Evolutionary conservation across 2,329 filamentous ascomycete species (phyloP).

Genomic region (Colletotrichum salicis): DNA sequence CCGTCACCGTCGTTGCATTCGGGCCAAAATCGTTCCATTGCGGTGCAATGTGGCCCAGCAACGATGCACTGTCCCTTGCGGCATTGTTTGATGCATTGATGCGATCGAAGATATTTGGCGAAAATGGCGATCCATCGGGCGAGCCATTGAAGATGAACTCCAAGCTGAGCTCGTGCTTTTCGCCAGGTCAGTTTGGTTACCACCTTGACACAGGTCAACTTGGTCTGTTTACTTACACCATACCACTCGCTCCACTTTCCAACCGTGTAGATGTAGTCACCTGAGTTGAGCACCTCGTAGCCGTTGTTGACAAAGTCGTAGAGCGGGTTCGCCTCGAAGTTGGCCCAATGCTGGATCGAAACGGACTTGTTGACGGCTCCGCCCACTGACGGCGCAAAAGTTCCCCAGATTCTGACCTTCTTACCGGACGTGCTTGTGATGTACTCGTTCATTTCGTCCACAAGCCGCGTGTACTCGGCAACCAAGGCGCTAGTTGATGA

Average conservation of each 20-base stretch:
- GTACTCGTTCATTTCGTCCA: constrained; percentile 56
- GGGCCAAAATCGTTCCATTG: constrained; percentile 42
- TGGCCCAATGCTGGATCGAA: constrained; percentile 50
- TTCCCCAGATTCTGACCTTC: constrained; percentile 59
- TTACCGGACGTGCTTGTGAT: constrained; percentile 51
- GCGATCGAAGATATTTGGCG: constrained; percentile 40
- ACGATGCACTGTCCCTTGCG: constrained; percentile 21
- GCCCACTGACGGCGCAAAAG: constrained; percentile 39
- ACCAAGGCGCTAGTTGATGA: constrained; percentile 43
- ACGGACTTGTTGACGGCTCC: constrained; percentile 36
- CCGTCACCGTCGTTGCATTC: constrained; percentile 39
- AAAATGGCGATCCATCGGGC: constrained; percentile 34
- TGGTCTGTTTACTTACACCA: neutral
- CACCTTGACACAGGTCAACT: neutral
- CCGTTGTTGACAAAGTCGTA: constrained; percentile 38
- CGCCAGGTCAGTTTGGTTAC: neutral
- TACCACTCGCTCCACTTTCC: constrained; percentile 38
- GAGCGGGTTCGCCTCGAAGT: constrained; percentile 37
- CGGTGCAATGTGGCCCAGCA: constrained; percentile 39
- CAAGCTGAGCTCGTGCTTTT: constrained; percentile 31
- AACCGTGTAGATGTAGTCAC: constrained; percentile 40
- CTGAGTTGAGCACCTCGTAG: constrained; percentile 41
- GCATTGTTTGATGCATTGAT: constrained; percentile 37
- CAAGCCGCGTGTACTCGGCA: constrained; percentile 60
- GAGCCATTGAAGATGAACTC: constrained; percentile 38